A percentile compares a stretch with the other conserved stretches of the same genome.
These are phyloP conservation scores for Plantago major DNA, from an alignment of 257 asterid species.

Conservation along the genomic window DNA sequence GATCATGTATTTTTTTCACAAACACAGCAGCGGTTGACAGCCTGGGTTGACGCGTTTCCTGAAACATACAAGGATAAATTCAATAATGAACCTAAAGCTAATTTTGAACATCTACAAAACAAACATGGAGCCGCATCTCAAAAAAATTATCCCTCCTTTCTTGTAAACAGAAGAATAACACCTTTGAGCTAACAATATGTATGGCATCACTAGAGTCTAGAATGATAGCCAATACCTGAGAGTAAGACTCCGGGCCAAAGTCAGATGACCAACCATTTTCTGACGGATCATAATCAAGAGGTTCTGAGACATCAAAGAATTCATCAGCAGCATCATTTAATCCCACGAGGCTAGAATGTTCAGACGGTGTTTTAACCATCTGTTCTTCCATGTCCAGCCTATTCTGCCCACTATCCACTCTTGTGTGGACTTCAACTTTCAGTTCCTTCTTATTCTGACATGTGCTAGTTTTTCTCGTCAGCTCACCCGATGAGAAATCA, in stretches of 20 bases:
- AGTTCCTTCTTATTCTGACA: constrained; percentile 43
- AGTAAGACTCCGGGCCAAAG: constrained; percentile 47
- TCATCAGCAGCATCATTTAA: constrained; percentile 85
- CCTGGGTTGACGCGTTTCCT: constrained; percentile 82
- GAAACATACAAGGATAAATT: constrained; percentile 24
- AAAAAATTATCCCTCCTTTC: constrained; percentile 4
- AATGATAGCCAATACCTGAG: constrained; percentile 56
- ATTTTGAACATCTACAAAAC: constrained; percentile 3
- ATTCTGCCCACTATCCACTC: constrained; percentile 42
- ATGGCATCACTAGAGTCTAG: neutral
- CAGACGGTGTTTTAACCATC: constrained; percentile 43
- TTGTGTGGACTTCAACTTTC: constrained; percentile 50
- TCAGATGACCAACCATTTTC: constrained; percentile 82
- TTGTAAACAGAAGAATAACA: constrained; percentile 14
- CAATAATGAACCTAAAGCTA: constrained; percentile 6
- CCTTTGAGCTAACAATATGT: neutral
- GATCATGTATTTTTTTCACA: constrained; percentile 86
- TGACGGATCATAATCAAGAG: constrained; percentile 71
- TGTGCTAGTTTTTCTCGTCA: constrained; percentile 42
- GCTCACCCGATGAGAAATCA: constrained; percentile 72
- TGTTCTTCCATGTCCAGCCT: constrained; percentile 51
- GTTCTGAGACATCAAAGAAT: constrained; percentile 91
- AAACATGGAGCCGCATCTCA: neutral
- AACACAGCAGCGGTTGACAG: constrained; percentile 89
- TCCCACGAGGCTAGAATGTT: constrained; percentile 67